A percentile compares a stretch with the other conserved stretches of the same genome.
These are phyloP conservation scores for Amylocystis lapponica DNA, from an alignment of 768 basidiomycete species.

Conservation along the genomic window DNA sequence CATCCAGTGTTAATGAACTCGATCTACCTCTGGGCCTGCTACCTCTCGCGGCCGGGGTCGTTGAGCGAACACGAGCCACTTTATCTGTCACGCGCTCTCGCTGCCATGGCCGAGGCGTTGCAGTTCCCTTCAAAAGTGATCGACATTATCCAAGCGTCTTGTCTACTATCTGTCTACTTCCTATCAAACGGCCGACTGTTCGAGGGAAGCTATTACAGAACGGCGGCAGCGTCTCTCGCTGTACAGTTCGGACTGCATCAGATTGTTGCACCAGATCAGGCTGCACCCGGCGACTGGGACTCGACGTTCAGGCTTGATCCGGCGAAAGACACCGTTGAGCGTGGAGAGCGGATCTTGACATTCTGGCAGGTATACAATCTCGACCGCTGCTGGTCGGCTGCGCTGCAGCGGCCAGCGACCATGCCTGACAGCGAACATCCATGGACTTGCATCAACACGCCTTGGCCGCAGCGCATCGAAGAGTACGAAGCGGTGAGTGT, in stretches of 20 bases:
- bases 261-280: slow-evolving; percentile 29
- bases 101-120: slow-evolving; percentile 59
- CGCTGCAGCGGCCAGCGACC: slow-evolving; percentile 58
- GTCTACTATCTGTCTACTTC: slow-evolving; percentile 71
- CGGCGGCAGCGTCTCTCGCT: slow-evolving; percentile 66
- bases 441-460: slow-evolving; percentile 57
- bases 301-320: slow-evolving; percentile 49
- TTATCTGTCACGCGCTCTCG: slow-evolving; percentile 60
- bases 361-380: slow-evolving; percentile 84
- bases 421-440: slow-evolving; percentile 59
- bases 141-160: slow-evolving; percentile 74
- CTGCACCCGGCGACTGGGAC: slow-evolving; percentile 30
- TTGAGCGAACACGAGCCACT: slow-evolving; percentile 68
- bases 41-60: slow-evolving; percentile 65
- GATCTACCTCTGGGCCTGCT: slow-evolving; percentile 81
- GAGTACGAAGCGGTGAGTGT: slow-evolving; percentile 65
- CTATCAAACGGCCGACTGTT: slow-evolving; percentile 67
- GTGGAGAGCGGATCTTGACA: slow-evolving; percentile 65
- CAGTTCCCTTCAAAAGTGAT: slow-evolving; percentile 47
- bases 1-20: slow-evolving; percentile 77
- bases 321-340: slow-evolving; percentile 50
- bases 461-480: slow-evolving; percentile 71
- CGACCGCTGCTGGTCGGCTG: slow-evolving; percentile 77
- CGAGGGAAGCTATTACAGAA: slow-evolving; percentile 77
- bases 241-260: slow-evolving; percentile 68